phyloP scores from a whole-genome alignment of 1,284 basidiomycete species.

The Cryptococcus maquisensis region DNA sequence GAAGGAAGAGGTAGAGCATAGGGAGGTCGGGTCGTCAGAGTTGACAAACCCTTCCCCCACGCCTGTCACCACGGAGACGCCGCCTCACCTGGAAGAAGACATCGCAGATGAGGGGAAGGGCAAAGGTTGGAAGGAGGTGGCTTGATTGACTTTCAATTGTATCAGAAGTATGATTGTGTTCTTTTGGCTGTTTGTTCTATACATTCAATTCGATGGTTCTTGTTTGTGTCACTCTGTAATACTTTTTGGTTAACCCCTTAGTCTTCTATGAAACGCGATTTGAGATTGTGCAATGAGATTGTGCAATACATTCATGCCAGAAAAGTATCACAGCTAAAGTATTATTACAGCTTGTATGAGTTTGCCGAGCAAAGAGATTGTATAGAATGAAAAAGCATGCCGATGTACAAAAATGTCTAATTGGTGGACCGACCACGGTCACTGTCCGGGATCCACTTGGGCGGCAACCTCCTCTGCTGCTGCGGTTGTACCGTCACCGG shows the following conservation, averaged over 20 bases:
- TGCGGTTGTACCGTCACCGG: neutral
- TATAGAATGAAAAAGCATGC: no score
- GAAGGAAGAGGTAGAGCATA: neutral
- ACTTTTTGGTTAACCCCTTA: no score
- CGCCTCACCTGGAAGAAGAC: neutral
- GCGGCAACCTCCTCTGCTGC: neutral
- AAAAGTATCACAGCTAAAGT: no score
- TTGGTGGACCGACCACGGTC: no score
- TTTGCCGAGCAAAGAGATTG: no score
- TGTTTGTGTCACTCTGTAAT: no score
- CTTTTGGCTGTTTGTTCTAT: neutral
- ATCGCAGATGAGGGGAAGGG: neutral
- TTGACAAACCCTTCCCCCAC: neutral
- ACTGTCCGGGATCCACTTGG: neutral
- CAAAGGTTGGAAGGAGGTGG: neutral
- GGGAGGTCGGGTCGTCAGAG: neutral
- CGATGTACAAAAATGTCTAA: no score
- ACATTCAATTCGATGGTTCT: no score
- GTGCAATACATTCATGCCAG: no score
- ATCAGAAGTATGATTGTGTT: neutral
- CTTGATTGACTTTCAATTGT: neutral
- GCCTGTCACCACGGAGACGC: neutral
- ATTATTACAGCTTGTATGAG: no score
- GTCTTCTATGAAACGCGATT: no score
- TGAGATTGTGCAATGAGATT: no score